These are phyloP conservation scores for Helotiales sp. DNA, from an alignment of 2,329 filamentous ascomycete genomes.

Conservation along the genomic window DNA sequence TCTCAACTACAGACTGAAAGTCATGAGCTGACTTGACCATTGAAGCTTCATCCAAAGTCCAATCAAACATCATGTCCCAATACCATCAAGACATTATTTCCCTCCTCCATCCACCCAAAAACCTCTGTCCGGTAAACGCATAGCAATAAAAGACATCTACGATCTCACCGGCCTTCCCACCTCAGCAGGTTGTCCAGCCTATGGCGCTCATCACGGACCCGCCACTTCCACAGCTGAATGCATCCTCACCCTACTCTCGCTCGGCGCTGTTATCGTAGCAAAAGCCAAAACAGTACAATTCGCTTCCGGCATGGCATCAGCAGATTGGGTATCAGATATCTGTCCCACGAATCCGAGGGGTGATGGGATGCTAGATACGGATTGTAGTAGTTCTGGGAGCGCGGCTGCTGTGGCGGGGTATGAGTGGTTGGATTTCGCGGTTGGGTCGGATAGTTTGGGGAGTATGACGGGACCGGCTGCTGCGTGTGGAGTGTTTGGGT, in stretches of 20 bases:
- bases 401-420: constrained; percentile 45
- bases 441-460: constrained; percentile 48
- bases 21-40: neutral
- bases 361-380: constrained; percentile 46
- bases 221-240: constrained; percentile 47
- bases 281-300: constrained; percentile 52
- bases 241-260: constrained; percentile 54
- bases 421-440: constrained; percentile 48
- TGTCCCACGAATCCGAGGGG: constrained; percentile 43
- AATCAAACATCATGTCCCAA: constrained; percentile 41
- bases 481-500: constrained; percentile 18
- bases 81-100: constrained; percentile 60
- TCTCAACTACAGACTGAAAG: constrained; percentile 13
- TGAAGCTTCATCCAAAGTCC: constrained; percentile 1
- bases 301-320: constrained; percentile 29
- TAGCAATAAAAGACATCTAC: constrained; percentile 64
- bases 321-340: constrained; percentile 45
- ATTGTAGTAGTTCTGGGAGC: constrained; percentile 47
- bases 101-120: constrained; percentile 44
- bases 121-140: constrained; percentile 58
- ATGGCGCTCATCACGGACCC: constrained; percentile 49
- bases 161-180: constrained; percentile 56
- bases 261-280: constrained; percentile 56
- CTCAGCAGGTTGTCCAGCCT: constrained; percentile 56
- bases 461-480: constrained; percentile 25